phyloP scores from a whole-genome alignment of 1,284 basidiomycete genomes.

The Ustilago trichophora region DNA sequence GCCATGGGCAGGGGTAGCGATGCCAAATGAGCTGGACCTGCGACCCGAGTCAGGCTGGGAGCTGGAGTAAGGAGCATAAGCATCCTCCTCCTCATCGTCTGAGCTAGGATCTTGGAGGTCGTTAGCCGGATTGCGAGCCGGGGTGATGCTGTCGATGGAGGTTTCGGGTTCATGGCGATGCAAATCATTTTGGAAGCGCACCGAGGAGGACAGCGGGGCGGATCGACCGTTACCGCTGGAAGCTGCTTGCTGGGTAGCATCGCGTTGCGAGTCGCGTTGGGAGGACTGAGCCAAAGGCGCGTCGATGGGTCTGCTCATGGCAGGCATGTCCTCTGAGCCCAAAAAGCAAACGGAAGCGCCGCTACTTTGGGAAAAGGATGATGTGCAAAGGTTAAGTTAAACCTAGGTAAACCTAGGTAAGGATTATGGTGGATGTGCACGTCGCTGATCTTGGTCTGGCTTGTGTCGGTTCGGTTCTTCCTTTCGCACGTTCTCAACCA shows the following conservation, averaged over 20 bases:
- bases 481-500: too few species aligned
- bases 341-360: too few species aligned
- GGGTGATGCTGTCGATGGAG: constrained; percentile 10
- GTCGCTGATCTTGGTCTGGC: too few species aligned
- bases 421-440: too few species aligned
- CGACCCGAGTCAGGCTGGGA: constrained; percentile 24
- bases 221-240: constrained; percentile 11
- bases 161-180: not conserved
- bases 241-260: too few species aligned
- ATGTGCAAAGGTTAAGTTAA: too few species aligned
- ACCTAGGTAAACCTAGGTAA: too few species aligned
- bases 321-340: too few species aligned
- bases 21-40: constrained; percentile 34
- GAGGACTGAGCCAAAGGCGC: constrained; percentile 15
- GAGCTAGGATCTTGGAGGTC: constrained; percentile 16
- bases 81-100: constrained; percentile 14
- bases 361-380: too few species aligned
- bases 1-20: constrained; percentile 14
- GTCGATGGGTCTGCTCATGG: constrained; percentile 35
- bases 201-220: constrained; percentile 21
- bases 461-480: too few species aligned
- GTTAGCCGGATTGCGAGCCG: constrained; percentile 2
- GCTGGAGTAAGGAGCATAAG: constrained; percentile 20
- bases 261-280: not conserved
- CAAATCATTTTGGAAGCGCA: constrained; percentile 16